phyloP scores from a whole-genome alignment of 495 filamentous ascomycete species.

The Hypomontagnella monticulosa region DNA sequence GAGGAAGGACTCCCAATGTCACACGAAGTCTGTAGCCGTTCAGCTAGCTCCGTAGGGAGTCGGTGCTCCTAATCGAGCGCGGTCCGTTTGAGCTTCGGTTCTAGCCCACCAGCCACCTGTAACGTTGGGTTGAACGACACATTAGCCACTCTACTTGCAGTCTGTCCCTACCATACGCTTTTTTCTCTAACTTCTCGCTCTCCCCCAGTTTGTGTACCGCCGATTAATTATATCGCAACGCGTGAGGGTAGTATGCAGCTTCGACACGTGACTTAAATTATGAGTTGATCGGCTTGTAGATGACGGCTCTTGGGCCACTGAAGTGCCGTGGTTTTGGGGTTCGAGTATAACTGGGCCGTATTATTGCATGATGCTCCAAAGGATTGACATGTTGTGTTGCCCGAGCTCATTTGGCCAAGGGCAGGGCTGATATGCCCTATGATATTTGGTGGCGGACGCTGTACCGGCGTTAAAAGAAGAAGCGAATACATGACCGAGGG shows the following conservation, averaged over 20 bases:
- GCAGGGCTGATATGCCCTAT: slow-evolving; percentile 34
- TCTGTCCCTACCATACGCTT: slow-evolving; percentile 8
- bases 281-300: slow-evolving; percentile 17
- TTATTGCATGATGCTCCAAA: slow-evolving; percentile 38
- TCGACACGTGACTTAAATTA: slow-evolving; percentile 36
- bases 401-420: slow-evolving; percentile 26
- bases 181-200: slow-evolving; percentile 3
- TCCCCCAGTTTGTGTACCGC: slow-evolving; percentile 21
- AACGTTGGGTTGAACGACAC: slow-evolving; percentile 13
- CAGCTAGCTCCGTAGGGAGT: slow-evolving; percentile 29
- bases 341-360: slow-evolving; percentile 25
- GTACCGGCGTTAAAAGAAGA: slow-evolving; percentile 38
- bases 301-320: slow-evolving; percentile 12
- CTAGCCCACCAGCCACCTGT: slow-evolving; percentile 8
- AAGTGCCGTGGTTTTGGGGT: slow-evolving; percentile 34
- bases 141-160: slow-evolving; percentile 22
- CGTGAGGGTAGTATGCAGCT: slow-evolving; percentile 39
- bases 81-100: slow-evolving; percentile 3
- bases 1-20: slow-evolving; percentile 38
- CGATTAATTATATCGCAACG: slow-evolving; percentile 27
- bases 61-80: slow-evolving; percentile 8
- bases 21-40: slow-evolving; percentile 43
- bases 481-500: slow-evolving; percentile 21
- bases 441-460: slow-evolving; percentile 19
- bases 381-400: slow-evolving; percentile 37